Evolutionary conservation across 2,329 filamentous ascomycete species (phyloP).

Genomic region (Exophiala mesophila): DNA sequence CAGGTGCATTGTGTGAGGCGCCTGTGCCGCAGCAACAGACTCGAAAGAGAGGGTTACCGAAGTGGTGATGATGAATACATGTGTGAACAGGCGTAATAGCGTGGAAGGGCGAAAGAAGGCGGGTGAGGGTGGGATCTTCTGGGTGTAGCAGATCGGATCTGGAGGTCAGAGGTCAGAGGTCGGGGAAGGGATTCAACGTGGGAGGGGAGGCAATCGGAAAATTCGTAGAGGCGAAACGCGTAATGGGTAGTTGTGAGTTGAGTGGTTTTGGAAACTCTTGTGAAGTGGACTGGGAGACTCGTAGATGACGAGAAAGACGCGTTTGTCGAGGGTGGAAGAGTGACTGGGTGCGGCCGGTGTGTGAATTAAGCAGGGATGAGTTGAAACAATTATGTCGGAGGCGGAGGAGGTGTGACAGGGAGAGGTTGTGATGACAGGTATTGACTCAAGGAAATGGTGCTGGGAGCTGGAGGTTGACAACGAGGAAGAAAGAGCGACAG

Average conservation of each 20-base stretch:
- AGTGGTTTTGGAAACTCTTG: slow-evolving; percentile 7
- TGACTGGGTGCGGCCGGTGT: neutral
- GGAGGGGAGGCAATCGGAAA: neutral
- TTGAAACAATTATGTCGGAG: slow-evolving; percentile 17
- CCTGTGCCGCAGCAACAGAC: slow-evolving; percentile 23
- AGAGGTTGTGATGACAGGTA: too few relatives aligned
- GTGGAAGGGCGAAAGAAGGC: neutral
- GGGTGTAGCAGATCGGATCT: neutral
- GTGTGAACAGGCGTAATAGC: slow-evolving; percentile 6
- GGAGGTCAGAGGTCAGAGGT: too few relatives aligned
- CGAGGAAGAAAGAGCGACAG: slow-evolving; percentile 27
- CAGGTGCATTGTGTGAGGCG: slow-evolving; percentile 22
- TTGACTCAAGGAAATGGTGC: neutral
- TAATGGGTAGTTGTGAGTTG: slow-evolving; percentile 2
- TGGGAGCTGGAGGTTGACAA: slow-evolving; percentile 13
- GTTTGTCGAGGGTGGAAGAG: slow-evolving; percentile 5
- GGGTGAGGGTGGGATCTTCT: neutral
- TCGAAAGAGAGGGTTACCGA: slow-evolving; percentile 15
- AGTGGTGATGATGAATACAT: slow-evolving; percentile 18
- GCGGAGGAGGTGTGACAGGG: too few relatives aligned
- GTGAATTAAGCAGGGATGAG: slow-evolving; percentile 13
- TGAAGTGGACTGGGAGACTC: slow-evolving; percentile 1
- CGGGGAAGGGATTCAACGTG: neutral
- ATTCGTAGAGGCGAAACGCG: neutral
- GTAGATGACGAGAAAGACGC: slow-evolving; percentile 12